Conservation (phyloP, 2,329 filamentous ascomycete genomes). For the Penicillium sp. region DNA sequence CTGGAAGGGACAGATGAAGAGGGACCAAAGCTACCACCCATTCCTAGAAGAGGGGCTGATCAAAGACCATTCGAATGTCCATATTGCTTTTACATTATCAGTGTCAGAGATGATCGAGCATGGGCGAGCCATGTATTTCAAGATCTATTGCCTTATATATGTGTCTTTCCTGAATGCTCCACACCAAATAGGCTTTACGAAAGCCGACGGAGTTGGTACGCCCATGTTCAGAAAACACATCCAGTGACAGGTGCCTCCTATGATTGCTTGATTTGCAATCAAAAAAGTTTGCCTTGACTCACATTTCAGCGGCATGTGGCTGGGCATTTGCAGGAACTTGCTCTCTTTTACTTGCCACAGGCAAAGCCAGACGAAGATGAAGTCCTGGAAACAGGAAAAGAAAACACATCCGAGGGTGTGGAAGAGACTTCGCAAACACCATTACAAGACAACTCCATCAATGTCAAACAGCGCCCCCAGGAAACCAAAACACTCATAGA, state of each 20-base stretch:
- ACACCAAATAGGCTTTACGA: slow-evolving; percentile 20
- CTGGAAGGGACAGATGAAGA: neutral
- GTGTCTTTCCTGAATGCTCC: slow-evolving; percentile 31
- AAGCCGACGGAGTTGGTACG: slow-evolving; percentile 18
- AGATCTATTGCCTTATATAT: slow-evolving; percentile 44
- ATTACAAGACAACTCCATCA: too few relatives aligned
- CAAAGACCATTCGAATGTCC: slow-evolving; percentile 41
- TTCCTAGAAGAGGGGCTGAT: slow-evolving; percentile 22
- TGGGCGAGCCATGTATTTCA: slow-evolving; percentile 44
- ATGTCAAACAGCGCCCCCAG: too few relatives aligned
- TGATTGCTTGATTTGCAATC: neutral
- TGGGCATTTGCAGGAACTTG: neutral
- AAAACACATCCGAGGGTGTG: too few relatives aligned
- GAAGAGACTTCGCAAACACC: too few relatives aligned
- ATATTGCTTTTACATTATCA: slow-evolving; percentile 42
- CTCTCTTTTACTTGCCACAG: neutral
- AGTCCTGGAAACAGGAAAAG: neutral
- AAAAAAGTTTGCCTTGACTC: neutral
- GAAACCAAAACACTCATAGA: too few relatives aligned
- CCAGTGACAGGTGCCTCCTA: neutral
- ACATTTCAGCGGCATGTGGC: neutral
- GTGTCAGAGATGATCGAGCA: slow-evolving; percentile 17
- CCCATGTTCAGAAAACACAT: neutral
- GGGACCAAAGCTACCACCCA: slow-evolving; percentile 19
- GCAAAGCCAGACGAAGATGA: neutral